phyloP scores from a whole-genome alignment of 2,329 filamentous ascomycete species.

The Fusarium robinianum region DNA sequence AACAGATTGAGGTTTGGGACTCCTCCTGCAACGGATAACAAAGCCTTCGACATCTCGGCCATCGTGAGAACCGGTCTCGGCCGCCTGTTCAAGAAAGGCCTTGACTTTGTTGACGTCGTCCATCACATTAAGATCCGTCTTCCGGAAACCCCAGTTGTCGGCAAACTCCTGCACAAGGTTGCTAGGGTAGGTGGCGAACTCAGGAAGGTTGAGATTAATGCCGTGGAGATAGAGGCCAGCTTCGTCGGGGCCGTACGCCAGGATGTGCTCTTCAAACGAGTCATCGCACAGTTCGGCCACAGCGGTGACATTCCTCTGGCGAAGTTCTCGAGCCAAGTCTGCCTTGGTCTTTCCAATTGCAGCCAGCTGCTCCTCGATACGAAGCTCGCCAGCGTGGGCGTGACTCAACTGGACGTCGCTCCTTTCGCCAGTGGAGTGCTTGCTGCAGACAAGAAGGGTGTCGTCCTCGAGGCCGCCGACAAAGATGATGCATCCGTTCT shows the following conservation, averaged over 20 bases:
- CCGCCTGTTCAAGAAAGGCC: constrained; percentile 79
- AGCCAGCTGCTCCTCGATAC: constrained; percentile 79
- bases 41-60: constrained; percentile 96
- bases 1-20: constrained; percentile 51
- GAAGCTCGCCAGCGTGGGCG: constrained; percentile 79
- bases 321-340: constrained; percentile 77
- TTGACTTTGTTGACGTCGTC: constrained; percentile 75
- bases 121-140: constrained; percentile 79
- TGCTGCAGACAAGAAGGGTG: constrained; percentile 94
- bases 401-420: constrained; percentile 75
- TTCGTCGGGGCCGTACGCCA: constrained; percentile 80
- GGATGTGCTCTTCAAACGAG: constrained; percentile 92
- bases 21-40: constrained; percentile 84
- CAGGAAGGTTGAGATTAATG: constrained; percentile 91
- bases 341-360: constrained; percentile 76
- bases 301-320: constrained; percentile 84
- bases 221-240: constrained; percentile 95
- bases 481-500: constrained; percentile 99
- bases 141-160: constrained; percentile 89
- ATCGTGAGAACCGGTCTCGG: constrained; percentile 86
- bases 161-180: constrained; percentile 87
- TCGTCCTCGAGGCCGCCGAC: constrained; percentile 88
- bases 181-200: constrained; percentile 86
- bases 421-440: constrained; percentile 90
- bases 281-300: constrained; percentile 97